These are phyloP conservation scores for Acer campestre DNA, from an alignment of 345 rosid species.

Conservation along the genomic window DNA sequence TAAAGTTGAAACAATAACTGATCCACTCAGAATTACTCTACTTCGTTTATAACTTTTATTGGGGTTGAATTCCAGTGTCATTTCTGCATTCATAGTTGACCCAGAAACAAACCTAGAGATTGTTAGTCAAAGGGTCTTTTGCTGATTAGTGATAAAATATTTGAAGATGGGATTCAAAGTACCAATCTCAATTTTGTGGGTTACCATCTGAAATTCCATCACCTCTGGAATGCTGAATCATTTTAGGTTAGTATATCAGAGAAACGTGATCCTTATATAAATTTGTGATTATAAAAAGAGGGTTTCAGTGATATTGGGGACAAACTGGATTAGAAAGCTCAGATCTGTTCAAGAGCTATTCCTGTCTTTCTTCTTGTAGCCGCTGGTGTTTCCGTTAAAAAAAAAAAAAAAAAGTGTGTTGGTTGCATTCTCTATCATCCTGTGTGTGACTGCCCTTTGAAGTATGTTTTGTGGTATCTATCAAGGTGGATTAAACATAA, in stretches of 20 bases:
- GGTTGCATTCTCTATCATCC: no score
- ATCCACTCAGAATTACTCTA: neutral
- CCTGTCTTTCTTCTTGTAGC: neutral
- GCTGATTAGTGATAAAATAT: neutral
- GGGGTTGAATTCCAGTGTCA: no score
- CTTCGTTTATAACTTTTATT: no score
- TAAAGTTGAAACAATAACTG: neutral
- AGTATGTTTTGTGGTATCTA: no score
- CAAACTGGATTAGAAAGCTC: neutral
- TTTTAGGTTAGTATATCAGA: no score
- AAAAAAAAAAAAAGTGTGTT: no score
- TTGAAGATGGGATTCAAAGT: neutral
- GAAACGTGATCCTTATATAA: neutral
- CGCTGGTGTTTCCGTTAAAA: neutral
- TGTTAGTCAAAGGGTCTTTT: no score
- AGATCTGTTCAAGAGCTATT: neutral
- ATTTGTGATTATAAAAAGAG: neutral
- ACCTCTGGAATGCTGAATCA: neutral
- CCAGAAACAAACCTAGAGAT: no score
- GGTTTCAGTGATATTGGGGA: neutral
- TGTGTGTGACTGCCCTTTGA: no score
- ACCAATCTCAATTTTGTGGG: neutral
- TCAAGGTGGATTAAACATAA: no score
- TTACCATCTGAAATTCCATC: neutral
- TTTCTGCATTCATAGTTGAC: no score